A percentile compares a stretch with the other conserved stretches of the same genome.
phyloP scores from a whole-genome alignment of 2,329 filamentous ascomycete genomes.

The Cercospora berteroae region DNA sequence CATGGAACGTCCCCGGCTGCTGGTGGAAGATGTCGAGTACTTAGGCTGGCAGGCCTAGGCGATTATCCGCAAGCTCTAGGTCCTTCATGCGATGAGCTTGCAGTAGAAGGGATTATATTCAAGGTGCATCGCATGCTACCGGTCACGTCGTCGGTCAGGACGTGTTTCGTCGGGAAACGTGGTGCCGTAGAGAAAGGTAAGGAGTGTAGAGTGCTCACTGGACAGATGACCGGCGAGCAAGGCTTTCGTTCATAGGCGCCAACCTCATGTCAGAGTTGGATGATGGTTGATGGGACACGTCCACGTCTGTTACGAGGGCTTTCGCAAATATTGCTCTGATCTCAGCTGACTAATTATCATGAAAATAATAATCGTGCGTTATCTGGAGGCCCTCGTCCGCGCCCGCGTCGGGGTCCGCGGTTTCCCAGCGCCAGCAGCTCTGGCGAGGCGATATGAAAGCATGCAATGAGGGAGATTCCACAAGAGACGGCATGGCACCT shows the following conservation, averaged over 20 bases:
- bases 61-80: no score
- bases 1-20: no score
- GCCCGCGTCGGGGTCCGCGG: background rate
- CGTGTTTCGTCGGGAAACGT: background rate
- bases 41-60: no score
- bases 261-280: background rate
- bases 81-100: background rate
- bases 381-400: background rate
- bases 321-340: background rate
- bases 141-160: background rate
- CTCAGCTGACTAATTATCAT: background rate
- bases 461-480: background rate
- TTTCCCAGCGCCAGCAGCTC: background rate
- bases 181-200: background rate
- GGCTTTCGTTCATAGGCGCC: background rate
- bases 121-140: background rate
- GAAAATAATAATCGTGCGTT: background rate
- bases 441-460: background rate
- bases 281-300: background rate
- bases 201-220: background rate
- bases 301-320: background rate
- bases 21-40: no score
- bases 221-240: background rate
- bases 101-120: background rate
- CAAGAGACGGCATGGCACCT: background rate